Evolutionary conservation across 2,329 filamentous ascomycete species (phyloP), one percentile per base, ranked within the genome.

Genomic region (Stagonosporopsis rhizophila): DNA sequence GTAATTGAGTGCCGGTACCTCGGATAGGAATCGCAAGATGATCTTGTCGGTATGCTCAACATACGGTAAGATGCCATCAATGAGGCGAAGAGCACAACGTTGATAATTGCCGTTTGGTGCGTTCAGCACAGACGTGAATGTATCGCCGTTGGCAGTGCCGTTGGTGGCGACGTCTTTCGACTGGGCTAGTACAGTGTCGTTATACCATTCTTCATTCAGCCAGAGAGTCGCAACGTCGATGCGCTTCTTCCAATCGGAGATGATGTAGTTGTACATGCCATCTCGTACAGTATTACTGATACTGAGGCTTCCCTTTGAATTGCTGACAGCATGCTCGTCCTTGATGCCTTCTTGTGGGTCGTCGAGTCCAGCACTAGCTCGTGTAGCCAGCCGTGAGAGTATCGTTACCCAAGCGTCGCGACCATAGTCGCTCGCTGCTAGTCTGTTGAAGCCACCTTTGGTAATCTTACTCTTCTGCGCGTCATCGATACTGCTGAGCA

Each of bases 121-220:
- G 3, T 59, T 55, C 15, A 56, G 47, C 11, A 56, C 48, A 14
- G 47, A 23, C 22, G 76, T 67, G 2, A 77, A 68, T 3, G 67
- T 69, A 30, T 83, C 71, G 3, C 84, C 81, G 7, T 83, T 82
- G 37, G 82, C 11, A 74, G 73, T 44, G 71, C 60, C 61, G 20
- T 66, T 76, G 4, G 65, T 41, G 3, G 58, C 46, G 11, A 47
- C 35, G 6, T 68, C 55, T 4, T 57, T 47, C 8, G 63, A 47
- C 37, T 83, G 78, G 40, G 78, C 72, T 49, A 83, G 79, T 28
- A 92, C 76, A 39, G 82, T 87, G 74, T 98, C 94, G 68, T 93
- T 96, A 76, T 96, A 98, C 94, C 95, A 99, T 77, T 99, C 95
- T 75, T 99, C 95, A 67, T 89, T 96, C 15, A 99, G 83, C 95